A percentile compares a stretch with the other conserved stretches of the same genome.
These are phyloP conservation scores for Dovyalis caffra DNA, from an alignment of 345 rosid genomes.

Conservation along the genomic window DNA sequence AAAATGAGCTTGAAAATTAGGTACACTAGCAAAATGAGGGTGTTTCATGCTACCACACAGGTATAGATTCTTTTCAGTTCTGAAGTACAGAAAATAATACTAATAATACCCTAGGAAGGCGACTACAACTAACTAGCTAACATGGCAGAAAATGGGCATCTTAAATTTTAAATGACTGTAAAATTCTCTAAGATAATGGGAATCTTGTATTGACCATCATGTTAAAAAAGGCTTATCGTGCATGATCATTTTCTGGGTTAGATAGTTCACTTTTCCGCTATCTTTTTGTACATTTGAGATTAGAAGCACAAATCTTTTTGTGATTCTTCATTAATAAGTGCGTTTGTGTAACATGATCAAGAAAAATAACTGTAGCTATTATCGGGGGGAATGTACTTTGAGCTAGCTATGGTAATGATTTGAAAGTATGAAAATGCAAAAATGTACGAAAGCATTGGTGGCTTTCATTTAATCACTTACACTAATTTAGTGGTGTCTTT, in stretches of 20 bases:
- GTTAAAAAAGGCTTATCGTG: neutral
- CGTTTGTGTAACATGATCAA: too few species aligned
- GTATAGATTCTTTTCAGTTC: neutral
- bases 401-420: too few species aligned
- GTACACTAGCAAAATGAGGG: neutral
- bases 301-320: neutral
- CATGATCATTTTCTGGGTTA: neutral
- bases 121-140: neutral
- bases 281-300: neutral
- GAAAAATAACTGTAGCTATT: too few species aligned
- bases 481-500: too few species aligned
- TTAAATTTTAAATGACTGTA: neutral
- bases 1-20: neutral
- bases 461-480: too few species aligned
- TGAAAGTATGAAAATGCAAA: too few species aligned
- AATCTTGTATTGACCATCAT: neutral
- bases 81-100: neutral
- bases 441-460: too few species aligned
- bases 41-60: neutral
- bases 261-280: neutral
- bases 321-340: too few species aligned
- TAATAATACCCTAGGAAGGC: neutral
- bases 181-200: neutral
- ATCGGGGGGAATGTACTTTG: too few species aligned
- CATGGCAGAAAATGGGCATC: neutral